These are phyloP conservation scores for Zygnema cylindricum DNA, from an alignment of 139 green algal species.

Conservation along the genomic window DNA sequence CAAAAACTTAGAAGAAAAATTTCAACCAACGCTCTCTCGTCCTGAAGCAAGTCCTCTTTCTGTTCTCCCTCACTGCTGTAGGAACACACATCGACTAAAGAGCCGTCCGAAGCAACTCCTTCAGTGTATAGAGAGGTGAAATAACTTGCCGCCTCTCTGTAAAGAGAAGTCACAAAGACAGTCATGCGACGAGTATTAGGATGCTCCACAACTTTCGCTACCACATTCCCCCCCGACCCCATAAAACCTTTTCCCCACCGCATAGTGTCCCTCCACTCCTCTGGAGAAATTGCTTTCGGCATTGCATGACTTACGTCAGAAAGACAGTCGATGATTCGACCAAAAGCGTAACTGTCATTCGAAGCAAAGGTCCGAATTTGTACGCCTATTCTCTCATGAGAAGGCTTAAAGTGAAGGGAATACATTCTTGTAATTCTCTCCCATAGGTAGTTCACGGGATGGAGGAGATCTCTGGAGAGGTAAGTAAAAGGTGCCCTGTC, in stretches of 20 bases:
- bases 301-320: not conserved
- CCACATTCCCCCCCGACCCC: not conserved
- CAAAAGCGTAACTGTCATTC: slow-evolving; percentile 8
- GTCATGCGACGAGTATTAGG: not conserved
- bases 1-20: slow-evolving; percentile 46
- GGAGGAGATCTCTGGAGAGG: slow-evolving; percentile 18
- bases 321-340: not conserved
- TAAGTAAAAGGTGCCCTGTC: slow-evolving; percentile 21
- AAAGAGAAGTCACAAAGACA: slow-evolving; percentile 27
- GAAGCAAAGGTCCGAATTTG: not conserved
- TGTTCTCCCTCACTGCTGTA: slow-evolving; percentile 15
- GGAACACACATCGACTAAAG: slow-evolving; percentile 10
- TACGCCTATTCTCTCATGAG: slow-evolving; percentile 5
- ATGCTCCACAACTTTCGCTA: not conserved
- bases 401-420: not conserved
- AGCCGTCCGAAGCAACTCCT: slow-evolving; percentile 7
- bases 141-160: not conserved
- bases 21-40: slow-evolving; percentile 39
- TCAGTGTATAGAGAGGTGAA: slow-evolving; percentile 8
- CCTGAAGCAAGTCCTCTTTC: not conserved
- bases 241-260: not conserved
- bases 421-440: slow-evolving; percentile 28
- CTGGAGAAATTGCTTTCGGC: not conserved
- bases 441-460: slow-evolving; percentile 31
- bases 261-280: not conserved